Base-by-base conservation (phyloP, 2,329 filamentous ascomycete genomes). In the Fonsecaea erecta region DNA sequence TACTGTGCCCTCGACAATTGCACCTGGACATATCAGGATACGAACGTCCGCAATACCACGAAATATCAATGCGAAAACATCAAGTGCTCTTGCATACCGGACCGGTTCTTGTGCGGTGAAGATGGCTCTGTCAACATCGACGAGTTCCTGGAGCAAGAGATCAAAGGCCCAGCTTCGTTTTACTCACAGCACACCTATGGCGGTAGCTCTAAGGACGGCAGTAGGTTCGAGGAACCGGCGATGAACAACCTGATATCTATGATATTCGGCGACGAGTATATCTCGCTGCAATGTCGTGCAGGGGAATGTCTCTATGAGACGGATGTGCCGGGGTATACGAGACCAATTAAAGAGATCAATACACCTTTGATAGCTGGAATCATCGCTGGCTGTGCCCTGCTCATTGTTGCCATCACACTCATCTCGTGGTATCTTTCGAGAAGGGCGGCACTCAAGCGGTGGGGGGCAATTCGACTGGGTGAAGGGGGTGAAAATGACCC, bases 221-320 rank as follows among this genome's bases (percentile, higher is more conserved):
- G 93, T 79, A 86, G 87, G 16, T 99, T 99, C 77, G 89, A 90
- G 52, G 95, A 99, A 75, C 93, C 94, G 0, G 88, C 89, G 64
- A 96, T 99, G 91, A 92, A 99, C 77, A 86, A 91, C 48, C 82
- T 99, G 69, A 97, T 98, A 71, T 89, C 88, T 62, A 86, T 84
- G 61, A 87, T 99, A 71, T 98, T 99, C 75, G 95, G 94, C 40
- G 96, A 99, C 74, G 84, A 88, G 60, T 97, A 90, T 75, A 99
- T 99, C 73, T 85, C 89, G 55, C 81, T 99, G 52, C 84, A 87
- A 28, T 99, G 95, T 74, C 83, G 88, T 66, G 86, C 93, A 26
- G 95, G 95, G 65, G 95, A 99, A 80, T 99, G 95, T 81, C 81
- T 99, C 35, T 93, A 97, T 77, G 87, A 90, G 75, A 97, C 93